phyloP scores from a whole-genome alignment of 306 rosid genomes.

The Quercus suber region DNA sequence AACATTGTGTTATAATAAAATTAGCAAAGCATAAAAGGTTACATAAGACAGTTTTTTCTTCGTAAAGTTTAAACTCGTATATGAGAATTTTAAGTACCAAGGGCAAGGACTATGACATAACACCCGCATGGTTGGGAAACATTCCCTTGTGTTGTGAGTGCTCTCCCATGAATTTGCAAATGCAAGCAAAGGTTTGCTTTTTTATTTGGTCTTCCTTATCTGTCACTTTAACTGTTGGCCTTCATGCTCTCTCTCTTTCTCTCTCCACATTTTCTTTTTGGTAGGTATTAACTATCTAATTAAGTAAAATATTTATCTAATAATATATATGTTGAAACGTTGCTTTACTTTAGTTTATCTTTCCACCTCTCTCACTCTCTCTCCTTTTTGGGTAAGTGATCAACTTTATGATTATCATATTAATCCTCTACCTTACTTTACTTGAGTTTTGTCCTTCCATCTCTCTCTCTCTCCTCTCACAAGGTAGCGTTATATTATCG shows the following conservation, averaged over 20 bases:
- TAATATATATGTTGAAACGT: neutral
- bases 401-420: too few species aligned
- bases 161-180: conserved; percentile 51
- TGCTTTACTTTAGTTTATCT: conserved; percentile 33
- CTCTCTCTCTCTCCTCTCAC: conserved; percentile 17
- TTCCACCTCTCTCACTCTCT: neutral
- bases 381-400: too few species aligned
- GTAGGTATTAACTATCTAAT: neutral
- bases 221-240: conserved; percentile 29
- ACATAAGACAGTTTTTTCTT: too few species aligned
- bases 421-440: neutral
- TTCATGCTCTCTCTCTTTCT: conserved; percentile 11
- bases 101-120: conserved; percentile 58
- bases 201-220: conserved; percentile 34
- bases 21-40: too few species aligned
- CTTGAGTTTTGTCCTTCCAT: conserved; percentile 35
- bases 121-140: conserved; percentile 47
- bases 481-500: conserved; percentile 24
- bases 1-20: too few species aligned
- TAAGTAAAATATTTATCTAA: neutral
- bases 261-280: neutral
- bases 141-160: conserved; percentile 33
- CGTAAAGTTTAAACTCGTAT: too few species aligned
- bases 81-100: conserved; percentile 22
- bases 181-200: conserved; percentile 75